Base-by-base conservation (phyloP, 176 grass and related monocot species). In the Zizania latifolia region DNA sequence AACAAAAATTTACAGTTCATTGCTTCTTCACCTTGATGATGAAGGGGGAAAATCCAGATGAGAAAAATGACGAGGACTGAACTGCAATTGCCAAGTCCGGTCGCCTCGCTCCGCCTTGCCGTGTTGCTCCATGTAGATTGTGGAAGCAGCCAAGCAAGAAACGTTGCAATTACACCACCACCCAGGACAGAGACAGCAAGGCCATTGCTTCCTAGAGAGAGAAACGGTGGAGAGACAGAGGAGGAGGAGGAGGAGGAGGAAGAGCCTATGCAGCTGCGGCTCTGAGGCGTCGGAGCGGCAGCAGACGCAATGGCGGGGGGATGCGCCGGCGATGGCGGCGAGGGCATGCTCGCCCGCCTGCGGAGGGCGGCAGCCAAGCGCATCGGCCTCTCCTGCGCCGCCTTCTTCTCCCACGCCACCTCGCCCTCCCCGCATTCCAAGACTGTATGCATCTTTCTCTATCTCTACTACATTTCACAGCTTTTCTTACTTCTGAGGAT, bases 381-480 rank as follows among this genome's bases (percentile, higher is more conserved):
- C 16, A 88, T 94, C 82, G 77, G 84, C 12, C 72, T 94, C 41
- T 80, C 88, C 34, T 94, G 87, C 66, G 87, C 85, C 59, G 80
- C 78, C 74, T 88, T 90, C 78, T 88, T 87, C 62, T 68, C 86
- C 71, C 72, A 83, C 37, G 62, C 70, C 57, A 48, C 81, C 65
- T 64, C 85, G 29, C 74, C 86, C 57, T 40, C 79, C 43, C 30
- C 75, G 36, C 70, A 71, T 60, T 68, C 85, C 41, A 90, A 90
- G 57, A 88, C 82, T 9, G 91, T 94, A 88, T 10, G 30, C 41
- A 31, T 34, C 51, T 41, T 45, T 21, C 43, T 21, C 79, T 45
- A 3, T 34, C 72, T 31, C 61, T 70, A 31, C 43, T n/a, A 4
- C 43, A 24, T 82, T 59, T 70, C 44, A 21, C 4, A 3, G 6